Evolutionary conservation across 1,284 basidiomycete species (phyloP).

Genomic region (Chondrostereum purpureum): DNA sequence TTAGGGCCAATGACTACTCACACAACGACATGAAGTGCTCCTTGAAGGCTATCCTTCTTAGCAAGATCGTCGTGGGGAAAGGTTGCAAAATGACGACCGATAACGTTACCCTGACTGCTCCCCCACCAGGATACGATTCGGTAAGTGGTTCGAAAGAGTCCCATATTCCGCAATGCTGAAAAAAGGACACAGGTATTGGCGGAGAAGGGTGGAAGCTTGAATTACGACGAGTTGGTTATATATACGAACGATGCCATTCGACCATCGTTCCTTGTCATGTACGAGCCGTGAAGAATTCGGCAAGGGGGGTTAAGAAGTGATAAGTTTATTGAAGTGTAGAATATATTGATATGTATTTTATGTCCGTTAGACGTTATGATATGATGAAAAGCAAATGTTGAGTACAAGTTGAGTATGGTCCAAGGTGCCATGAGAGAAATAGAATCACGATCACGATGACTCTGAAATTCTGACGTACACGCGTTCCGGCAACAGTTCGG

Average conservation of each 20-base stretch:
- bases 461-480: no score
- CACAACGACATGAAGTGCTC: constrained; percentile 43
- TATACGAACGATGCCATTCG: constrained; percentile 59
- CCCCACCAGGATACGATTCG: constrained; percentile 57
- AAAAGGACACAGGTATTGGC: constrained; percentile 60
- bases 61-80: constrained; percentile 63
- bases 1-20: constrained; percentile 58
- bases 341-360: no score
- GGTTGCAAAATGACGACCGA: constrained; percentile 57
- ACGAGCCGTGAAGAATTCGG: no score
- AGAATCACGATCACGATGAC: no score
- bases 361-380: no score
- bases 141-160: constrained; percentile 26
- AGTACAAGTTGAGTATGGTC: no score
- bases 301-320: no score
- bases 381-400: no score
- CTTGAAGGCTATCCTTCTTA: constrained; percentile 55
- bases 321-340: no score
- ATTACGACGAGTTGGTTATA: constrained; percentile 62
- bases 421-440: no score
- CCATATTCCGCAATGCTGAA: no score
- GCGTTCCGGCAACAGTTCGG: no score
- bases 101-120: constrained; percentile 40
- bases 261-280: constrained; percentile 58
- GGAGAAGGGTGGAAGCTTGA: constrained; percentile 51